Percentiles rank a stretch among this genome's conserved stretches.
Evolutionary conservation across 192 early-diverging fungal species (phyloP).

Genomic region (Entomortierella chlamydospora): DNA sequence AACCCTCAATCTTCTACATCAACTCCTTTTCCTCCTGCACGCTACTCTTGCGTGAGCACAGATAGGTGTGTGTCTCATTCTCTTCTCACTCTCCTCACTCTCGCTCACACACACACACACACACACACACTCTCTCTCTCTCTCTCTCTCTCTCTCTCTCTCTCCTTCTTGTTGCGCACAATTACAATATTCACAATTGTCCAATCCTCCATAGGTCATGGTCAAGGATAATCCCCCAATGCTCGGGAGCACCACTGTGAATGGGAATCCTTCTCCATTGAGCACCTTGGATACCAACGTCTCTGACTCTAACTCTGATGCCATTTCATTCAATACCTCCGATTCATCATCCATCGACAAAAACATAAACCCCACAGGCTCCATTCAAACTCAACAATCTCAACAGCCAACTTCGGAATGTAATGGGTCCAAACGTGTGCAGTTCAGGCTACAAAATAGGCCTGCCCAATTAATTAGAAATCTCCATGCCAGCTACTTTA

Average conservation of each 20-base stretch:
- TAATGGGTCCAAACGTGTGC: not conserved
- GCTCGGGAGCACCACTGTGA: slow-evolving; percentile 20
- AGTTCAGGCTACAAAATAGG: slow-evolving; percentile 28
- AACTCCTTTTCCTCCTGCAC: not conserved
- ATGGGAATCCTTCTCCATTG: not conserved
- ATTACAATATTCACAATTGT: not conserved
- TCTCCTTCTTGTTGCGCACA: not conserved
- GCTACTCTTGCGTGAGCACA: not conserved
- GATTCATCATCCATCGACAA: not conserved
- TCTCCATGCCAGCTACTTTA: slow-evolving; percentile 49
- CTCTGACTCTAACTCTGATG: not conserved
- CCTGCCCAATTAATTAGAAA: slow-evolving; percentile 51
- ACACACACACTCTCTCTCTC: not conserved
- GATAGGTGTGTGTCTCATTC: not conserved
- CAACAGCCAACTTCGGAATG: not conserved
- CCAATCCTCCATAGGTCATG: slow-evolving; percentile 11
- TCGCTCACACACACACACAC: slow-evolving; percentile 7
- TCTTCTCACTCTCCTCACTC: not conserved
- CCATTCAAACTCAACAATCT: not conserved
- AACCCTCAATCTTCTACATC: not conserved
- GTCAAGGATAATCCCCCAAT: slow-evolving; percentile 7
- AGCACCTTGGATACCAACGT: not conserved
- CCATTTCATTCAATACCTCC: slow-evolving; percentile 1
- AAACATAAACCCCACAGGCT: no score
- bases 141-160: not conserved